phyloP scores from a whole-genome alignment of 2,329 filamentous ascomycete species.

The Chrysoporthe austroafricana region DNA sequence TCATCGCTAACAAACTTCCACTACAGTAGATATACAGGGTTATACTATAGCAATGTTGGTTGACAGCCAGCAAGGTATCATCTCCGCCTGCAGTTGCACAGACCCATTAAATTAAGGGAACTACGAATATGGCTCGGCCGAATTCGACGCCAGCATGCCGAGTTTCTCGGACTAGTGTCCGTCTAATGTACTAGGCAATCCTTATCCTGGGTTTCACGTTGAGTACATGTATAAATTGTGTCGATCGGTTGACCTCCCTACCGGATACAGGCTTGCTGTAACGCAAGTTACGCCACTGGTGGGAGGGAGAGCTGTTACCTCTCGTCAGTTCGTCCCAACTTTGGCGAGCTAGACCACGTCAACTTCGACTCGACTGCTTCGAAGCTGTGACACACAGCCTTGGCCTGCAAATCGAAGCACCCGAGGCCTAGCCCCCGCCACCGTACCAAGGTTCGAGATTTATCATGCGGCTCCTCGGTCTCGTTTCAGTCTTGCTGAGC shows the following conservation, averaged over 20 bases:
- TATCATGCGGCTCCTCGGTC: neutral
- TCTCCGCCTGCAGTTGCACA: neutral
- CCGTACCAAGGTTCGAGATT: neutral
- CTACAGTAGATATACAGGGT: too few relatives aligned
- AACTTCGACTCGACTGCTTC: neutral
- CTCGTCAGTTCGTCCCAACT: neutral
- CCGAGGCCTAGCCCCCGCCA: neutral
- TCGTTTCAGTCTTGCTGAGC: constrained; percentile 1
- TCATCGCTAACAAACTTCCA: too few relatives aligned
- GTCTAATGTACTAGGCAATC: neutral
- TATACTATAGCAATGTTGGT: neutral
- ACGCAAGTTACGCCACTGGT: neutral
- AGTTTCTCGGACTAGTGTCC: neutral
- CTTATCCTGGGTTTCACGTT: neutral
- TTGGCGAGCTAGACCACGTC: neutral
- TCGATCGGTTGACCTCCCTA: neutral
- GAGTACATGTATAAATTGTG: neutral
- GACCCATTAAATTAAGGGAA: neutral
- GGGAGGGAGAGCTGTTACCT: neutral
- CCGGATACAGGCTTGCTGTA: neutral
- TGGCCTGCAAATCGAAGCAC: neutral
- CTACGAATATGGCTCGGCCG: neutral
- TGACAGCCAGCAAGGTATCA: neutral
- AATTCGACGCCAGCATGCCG: neutral
- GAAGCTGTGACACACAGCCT: neutral